These are phyloP conservation scores for Eimeria nieschulzi DNA, from an alignment of 169 alveolate genomes.

Conservation along the genomic window DNA sequence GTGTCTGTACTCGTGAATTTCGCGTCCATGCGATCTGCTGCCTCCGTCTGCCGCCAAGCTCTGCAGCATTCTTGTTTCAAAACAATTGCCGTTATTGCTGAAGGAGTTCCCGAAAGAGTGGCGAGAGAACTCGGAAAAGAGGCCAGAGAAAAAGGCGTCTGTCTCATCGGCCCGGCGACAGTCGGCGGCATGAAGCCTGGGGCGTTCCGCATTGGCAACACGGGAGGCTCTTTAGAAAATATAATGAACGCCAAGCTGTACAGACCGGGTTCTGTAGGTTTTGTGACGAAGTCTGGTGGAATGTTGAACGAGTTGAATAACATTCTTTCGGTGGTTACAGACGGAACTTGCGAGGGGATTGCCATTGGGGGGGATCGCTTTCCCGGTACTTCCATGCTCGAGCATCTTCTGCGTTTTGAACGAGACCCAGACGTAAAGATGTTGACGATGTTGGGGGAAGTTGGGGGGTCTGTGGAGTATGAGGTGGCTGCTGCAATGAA, in stretches of 20 bases:
- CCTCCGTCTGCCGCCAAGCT: conserved; percentile 74
- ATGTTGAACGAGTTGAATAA: conserved; percentile 81
- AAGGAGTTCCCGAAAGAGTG: conserved; percentile 79
- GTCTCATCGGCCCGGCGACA: conserved; percentile 80
- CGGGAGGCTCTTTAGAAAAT: conserved; percentile 80
- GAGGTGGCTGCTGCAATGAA: conserved; percentile 75
- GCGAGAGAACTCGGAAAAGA: conserved; percentile 75
- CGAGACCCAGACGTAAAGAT: conserved; percentile 76
- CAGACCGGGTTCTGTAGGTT: conserved; percentile 80
- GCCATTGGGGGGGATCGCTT: conserved; percentile 71
- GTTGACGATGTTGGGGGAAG: conserved; percentile 76
- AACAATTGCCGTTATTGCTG: conserved; percentile 57
- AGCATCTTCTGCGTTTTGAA: conserved; percentile 79
- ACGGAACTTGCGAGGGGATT: conserved; percentile 56
- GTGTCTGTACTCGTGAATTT: conserved; percentile 77
- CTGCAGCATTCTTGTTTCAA: conserved; percentile 29
- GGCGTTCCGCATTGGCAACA: conserved; percentile 79
- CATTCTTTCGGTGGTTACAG: conserved; percentile 66
- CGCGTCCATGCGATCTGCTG: conserved; percentile 79
- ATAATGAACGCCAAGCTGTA: conserved; percentile 80
- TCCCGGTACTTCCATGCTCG: conserved; percentile 71
- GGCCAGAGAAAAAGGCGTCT: conserved; percentile 71
- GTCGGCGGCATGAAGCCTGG: conserved; percentile 82
- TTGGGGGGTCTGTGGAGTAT: conserved; percentile 77
- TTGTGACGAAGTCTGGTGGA: conserved; percentile 81